Conservation (phyloP, 441 rosid species). For the Viola pubescens region DNA sequence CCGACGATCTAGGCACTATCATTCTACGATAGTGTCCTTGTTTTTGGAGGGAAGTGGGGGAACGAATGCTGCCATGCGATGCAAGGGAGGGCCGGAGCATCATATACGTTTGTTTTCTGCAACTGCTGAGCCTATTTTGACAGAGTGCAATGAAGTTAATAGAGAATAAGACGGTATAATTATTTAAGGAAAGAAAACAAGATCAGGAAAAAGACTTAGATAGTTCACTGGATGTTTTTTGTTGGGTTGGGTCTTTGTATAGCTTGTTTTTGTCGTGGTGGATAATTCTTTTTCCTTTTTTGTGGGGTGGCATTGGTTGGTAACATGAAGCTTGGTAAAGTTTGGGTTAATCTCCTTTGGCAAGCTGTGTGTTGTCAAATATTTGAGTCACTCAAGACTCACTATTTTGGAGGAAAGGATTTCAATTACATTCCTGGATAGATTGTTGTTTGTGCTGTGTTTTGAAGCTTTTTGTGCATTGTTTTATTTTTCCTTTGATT, state of each 20-base stretch:
- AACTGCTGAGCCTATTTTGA: constrained; percentile 23
- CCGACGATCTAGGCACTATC: neutral
- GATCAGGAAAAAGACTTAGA: constrained; percentile 8
- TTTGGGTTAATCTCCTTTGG: neutral
- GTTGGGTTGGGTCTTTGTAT: constrained; percentile 17
- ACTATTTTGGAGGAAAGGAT: neutral
- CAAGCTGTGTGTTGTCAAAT: neutral
- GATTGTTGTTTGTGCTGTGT: neutral
- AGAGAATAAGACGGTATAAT: constrained; percentile 12
- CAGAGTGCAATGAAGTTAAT: constrained; percentile 21
- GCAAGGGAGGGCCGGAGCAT: neutral
- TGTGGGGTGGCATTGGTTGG: neutral
- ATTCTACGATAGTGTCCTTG: constrained; percentile 11
- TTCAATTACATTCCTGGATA: neutral
- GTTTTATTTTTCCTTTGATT: no score
- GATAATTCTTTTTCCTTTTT: constrained; percentile 10
- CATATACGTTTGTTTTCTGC: constrained; percentile 9
- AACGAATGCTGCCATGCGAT: constrained; percentile 16
- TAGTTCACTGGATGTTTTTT: constrained; percentile 7
- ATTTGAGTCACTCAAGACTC: no score
- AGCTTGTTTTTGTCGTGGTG: constrained; percentile 20
- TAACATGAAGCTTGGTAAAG: neutral
- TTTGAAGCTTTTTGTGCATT: no score
- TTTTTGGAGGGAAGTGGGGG: constrained; percentile 11
- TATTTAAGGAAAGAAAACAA: constrained; percentile 20